Base-by-base conservation (phyloP, 495 filamentous ascomycete genomes). In the Penicillium odoratum region DNA sequence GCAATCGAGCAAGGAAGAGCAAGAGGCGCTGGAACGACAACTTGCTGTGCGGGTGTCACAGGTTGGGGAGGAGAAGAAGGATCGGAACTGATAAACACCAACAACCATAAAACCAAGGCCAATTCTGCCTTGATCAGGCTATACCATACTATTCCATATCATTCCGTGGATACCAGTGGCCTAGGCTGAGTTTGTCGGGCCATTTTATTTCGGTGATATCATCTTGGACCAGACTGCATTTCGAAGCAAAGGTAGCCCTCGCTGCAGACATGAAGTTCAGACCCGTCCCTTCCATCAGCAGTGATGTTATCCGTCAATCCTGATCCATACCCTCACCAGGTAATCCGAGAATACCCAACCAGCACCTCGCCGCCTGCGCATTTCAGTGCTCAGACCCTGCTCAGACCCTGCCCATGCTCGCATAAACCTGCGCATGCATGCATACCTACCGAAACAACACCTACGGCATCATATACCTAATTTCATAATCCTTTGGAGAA, bases 1-100 rank as follows among this genome's bases (percentile, higher is more conserved):
- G 63, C 77, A 79, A 44, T 74, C 88, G n/a, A 83, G 76, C 13
- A 77, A 85, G 65, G 68, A 85, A 58, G 84, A 90, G 62, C 81
- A 79, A 61, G 75, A 83, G 64, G 78, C 77, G 42, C 62, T 90
- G 68, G 67, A 80, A 59, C 66, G 59, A 68, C 76, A 67, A 63
- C 66, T 67, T 64, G 82, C 67, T 73, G 65, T 90, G 49, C 77
- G 75, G 47, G 59, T 81, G 28, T 71, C 70, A 30, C 62, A 73
- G 33, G 69, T 76, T 44, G 74, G 65, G 58, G 56, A 58, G 11
- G 63, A 64, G 36, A 56, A 65, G 48, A 56, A 50, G 47, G 40
- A 56, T 43, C 45, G 34, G 30, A 58, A 57, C 30, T 66, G 55
- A 62, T 46, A 25, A 36, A 29, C 25, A 42, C 7, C 10, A 31